Evolutionary conservation across 371 early-diverging fungal genomes (phyloP).

Genomic region (Lichtheimia hyalospora): DNA sequence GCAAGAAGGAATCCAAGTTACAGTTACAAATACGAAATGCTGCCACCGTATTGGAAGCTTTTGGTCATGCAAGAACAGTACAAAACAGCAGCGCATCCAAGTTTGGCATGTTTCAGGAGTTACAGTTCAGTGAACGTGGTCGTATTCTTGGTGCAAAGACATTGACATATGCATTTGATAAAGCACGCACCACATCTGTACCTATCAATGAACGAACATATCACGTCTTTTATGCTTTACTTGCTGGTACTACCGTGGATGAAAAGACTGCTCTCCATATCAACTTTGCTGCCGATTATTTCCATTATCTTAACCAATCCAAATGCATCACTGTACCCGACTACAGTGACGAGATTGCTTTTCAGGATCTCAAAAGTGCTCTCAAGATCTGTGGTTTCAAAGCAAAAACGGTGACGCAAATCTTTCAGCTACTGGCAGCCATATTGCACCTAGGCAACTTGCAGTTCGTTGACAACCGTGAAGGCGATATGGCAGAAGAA

Average conservation of each 20-base stretch:
- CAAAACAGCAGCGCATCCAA: slow-evolving; percentile 76
- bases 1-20: slow-evolving; percentile 71
- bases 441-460: slow-evolving; percentile 84
- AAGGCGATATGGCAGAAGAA: slow-evolving; percentile 40
- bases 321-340: slow-evolving; percentile 25
- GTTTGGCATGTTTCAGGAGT: slow-evolving; percentile 80
- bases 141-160: slow-evolving; percentile 85
- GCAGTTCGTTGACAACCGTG: slow-evolving; percentile 60
- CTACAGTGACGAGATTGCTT: slow-evolving; percentile 52
- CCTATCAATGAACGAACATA: slow-evolving; percentile 70
- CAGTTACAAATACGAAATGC: slow-evolving; percentile 73
- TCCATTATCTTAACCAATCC: slow-evolving; percentile 38
- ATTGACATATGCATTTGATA: slow-evolving; percentile 88
- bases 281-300: slow-evolving; percentile 41
- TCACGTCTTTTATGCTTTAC: slow-evolving; percentile 88
- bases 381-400: slow-evolving; percentile 80
- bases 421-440: slow-evolving; percentile 73
- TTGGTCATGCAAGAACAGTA: slow-evolving; percentile 74
- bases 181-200: slow-evolving; percentile 65
- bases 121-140: slow-evolving; percentile 85
- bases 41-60: slow-evolving; percentile 67
- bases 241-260: slow-evolving; percentile 50
- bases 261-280: slow-evolving; percentile 47
- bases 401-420: slow-evolving; percentile 63
- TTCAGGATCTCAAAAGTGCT: slow-evolving; percentile 71